A percentile compares a stretch with the other conserved stretches of the same genome.
phyloP scores from a whole-genome alignment of 441 rosid species.

The Gossypium gossypioides region DNA sequence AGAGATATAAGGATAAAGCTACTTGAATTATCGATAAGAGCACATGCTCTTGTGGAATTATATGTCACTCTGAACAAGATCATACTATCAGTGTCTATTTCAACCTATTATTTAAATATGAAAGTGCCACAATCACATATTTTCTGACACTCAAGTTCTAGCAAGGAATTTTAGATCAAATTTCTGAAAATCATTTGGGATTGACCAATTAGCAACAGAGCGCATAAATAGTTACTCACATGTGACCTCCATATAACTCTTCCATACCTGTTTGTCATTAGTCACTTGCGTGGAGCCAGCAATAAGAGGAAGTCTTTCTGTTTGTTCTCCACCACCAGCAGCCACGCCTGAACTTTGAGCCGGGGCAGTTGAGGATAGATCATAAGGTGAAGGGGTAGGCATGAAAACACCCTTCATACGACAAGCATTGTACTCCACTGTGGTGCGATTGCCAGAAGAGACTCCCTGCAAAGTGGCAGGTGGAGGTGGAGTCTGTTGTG shows the following conservation, averaged over 20 bases:
- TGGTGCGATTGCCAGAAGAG: slow-evolving; percentile 45
- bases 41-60: not conserved
- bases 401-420: slow-evolving; percentile 69
- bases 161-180: slow-evolving; percentile 1
- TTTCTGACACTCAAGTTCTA: not conserved
- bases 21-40: not conserved
- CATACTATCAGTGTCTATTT: not conserved
- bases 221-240: not conserved
- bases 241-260: slow-evolving; percentile 1
- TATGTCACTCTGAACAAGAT: not conserved
- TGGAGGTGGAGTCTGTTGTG: slow-evolving; percentile 52
- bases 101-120: slow-evolving; percentile 1
- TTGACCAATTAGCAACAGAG: slow-evolving; percentile 7
- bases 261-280: slow-evolving; percentile 67
- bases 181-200: not conserved
- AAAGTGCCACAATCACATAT: not conserved
- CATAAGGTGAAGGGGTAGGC: slow-evolving; percentile 57
- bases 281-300: slow-evolving; percentile 41
- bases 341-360: slow-evolving; percentile 48
- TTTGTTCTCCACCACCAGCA: slow-evolving; percentile 48
- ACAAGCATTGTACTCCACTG: slow-evolving; percentile 60
- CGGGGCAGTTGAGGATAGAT: slow-evolving; percentile 34
- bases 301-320: slow-evolving; percentile 34
- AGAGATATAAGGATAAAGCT: not conserved
- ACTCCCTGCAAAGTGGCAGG: slow-evolving; percentile 53